Base-by-base conservation (phyloP, 148 eudicot genomes). In the Amaranthus hypochondriacus region DNA sequence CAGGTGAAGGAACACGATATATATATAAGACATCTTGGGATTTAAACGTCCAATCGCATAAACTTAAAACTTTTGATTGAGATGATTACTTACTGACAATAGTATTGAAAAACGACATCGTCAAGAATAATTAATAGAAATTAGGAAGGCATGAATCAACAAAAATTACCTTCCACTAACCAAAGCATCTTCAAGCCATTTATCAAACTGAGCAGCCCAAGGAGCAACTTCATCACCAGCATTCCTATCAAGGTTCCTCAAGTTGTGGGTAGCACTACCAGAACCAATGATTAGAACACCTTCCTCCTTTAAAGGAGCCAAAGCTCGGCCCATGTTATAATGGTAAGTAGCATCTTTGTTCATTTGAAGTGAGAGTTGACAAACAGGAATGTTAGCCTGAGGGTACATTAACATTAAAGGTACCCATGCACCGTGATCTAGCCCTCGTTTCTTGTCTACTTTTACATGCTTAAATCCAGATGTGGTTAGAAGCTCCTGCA, bases 351-450 rank as follows among this genome's bases (percentile, higher is more conserved):
- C 96, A 80, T 88, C 90, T 73, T 57, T 68, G 42, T 83, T 28
- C 11, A 84, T 56, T 71, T 90, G 98, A 66, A 93, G 73, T 5
- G 96, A 90, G n/a, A 93, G 88, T 76, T 89, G 93, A 73, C 98
- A 93, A 44, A 93, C 92, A 0, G 98, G 98, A 61, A 93, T 89
- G 70, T 93, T 88, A 21, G 92, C 96, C 51, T 93, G 88, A 5
- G 98, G 98, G 71, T 88, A 92, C 96, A 90, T 90, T 7, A 90
- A 92, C 97, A 90, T 90, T 52, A 93, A 87, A 5, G 96, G 96
- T 8, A 93, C 90, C 96, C 98, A 90, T 6, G 96, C 92, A 1
- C 96, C 98, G 21, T 90, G 96, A 79, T 92, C 96, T 42, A 92
- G 85, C 56, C 98, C 98, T 7, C 96, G 93, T 69, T 83, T 84